phyloP scores from a whole-genome alignment of 1,139 yeast genomes.

The Candida glucosophila region DNA sequence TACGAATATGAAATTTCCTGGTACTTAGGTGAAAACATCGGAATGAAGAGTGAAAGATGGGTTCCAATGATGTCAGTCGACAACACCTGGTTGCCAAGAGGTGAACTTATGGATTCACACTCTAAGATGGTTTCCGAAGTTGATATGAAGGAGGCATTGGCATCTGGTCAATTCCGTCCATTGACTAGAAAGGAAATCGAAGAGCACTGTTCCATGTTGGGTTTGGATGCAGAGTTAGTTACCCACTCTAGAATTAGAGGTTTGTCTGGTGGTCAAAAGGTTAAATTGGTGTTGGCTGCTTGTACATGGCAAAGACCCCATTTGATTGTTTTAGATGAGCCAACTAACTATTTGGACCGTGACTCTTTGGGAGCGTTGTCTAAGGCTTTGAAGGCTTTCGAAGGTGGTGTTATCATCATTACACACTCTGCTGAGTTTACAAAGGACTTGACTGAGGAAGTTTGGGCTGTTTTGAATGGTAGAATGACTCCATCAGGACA shows the following conservation, averaged over 20 bases:
- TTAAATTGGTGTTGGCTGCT: conserved; percentile 98
- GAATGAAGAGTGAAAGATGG: conserved; percentile 99
- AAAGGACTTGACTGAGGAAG: conserved; percentile 97
- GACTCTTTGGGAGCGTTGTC: conserved; percentile 99
- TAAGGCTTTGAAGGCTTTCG: conserved; percentile 96
- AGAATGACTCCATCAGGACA: conserved; percentile 99
- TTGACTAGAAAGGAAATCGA: conserved; percentile 99
- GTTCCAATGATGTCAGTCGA: conserved; percentile 99
- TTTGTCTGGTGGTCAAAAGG: conserved; percentile 99
- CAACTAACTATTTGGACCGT: conserved; percentile 98
- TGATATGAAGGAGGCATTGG: conserved; percentile 99
- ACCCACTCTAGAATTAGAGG: conserved; percentile 99
- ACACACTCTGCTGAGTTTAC: conserved; percentile 99
- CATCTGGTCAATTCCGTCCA: conserved; percentile 99
- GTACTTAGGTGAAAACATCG: conserved; percentile 94
- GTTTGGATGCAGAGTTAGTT: conserved; percentile 97
- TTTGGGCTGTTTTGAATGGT: conserved; percentile 99
- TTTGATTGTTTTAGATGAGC: conserved; percentile 97
- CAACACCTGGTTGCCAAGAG: conserved; percentile 99
- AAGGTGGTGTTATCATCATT: conserved; percentile 99
- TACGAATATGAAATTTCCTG: conserved; percentile 99
- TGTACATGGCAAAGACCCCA: conserved; percentile 99
- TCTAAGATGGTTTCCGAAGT: conserved; percentile 99
- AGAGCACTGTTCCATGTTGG: conserved; percentile 96
- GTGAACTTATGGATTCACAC: conserved; percentile 97